Conservation (phyloP, 2,329 filamentous ascomycete genomes). For the Raffaelea albimanens region DNA sequence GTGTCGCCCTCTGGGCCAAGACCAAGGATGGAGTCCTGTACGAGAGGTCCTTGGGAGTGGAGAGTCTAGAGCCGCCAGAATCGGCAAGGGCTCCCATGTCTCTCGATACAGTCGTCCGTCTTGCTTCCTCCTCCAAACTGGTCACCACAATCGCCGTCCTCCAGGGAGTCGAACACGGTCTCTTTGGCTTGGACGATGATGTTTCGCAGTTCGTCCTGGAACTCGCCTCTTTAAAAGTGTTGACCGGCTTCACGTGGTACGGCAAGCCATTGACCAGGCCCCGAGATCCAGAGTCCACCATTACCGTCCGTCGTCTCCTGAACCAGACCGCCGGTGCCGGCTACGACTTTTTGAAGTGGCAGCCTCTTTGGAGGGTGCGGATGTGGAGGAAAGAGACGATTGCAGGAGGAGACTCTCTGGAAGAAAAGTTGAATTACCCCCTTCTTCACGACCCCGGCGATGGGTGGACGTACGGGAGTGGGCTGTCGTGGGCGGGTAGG, state of each 20-base stretch:
- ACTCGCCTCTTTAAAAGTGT: constrained; percentile 29
- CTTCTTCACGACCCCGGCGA: constrained; percentile 20
- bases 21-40: constrained; percentile 1
- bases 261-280: constrained; percentile 22
- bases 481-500: constrained; percentile 20
- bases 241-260: constrained; percentile 31
- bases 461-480: constrained; percentile 20
- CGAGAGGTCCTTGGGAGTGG: constrained; percentile 1
- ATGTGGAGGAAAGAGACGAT: constrained; percentile 8
- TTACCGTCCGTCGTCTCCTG: constrained; percentile 37
- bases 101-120: constrained; percentile 4
- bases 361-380: constrained; percentile 9
- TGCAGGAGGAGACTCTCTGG: constrained; percentile 10
- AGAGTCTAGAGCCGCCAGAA: constrained; percentile 2
- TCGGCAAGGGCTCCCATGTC: constrained; percentile 3
- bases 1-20: constrained; percentile 8
- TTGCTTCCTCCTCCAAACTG: constrained; percentile 9
- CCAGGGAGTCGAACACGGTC: constrained; percentile 8
- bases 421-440: constrained; percentile 16
- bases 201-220: constrained; percentile 28
- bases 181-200: constrained; percentile 7
- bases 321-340: constrained; percentile 34
- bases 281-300: constrained; percentile 16
- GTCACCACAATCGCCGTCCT: constrained; percentile 7
- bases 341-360: constrained; percentile 27